Evolutionary conservation across 805 yeast species (phyloP).

Genomic region (Barnettozyma californica): DNA sequence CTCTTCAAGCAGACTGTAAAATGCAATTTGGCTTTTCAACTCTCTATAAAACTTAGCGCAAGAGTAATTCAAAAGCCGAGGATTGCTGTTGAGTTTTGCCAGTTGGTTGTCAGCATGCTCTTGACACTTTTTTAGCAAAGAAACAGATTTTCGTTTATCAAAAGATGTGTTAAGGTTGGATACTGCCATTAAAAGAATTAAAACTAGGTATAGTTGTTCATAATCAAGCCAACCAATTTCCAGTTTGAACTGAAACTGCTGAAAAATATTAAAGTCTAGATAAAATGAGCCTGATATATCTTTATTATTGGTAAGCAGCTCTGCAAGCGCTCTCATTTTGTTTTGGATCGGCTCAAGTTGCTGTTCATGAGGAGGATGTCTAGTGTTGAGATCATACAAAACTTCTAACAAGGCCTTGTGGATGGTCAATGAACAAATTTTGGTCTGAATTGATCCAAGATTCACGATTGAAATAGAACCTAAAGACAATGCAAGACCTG

Average conservation of each 20-base stretch:
- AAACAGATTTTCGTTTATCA: slow-evolving; percentile 19
- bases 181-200: slow-evolving; percentile 11
- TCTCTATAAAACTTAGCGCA: neutral
- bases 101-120: slow-evolving; percentile 4
- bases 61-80: neutral
- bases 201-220: slow-evolving; percentile 5
- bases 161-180: slow-evolving; percentile 13
- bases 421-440: neutral
- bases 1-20: slow-evolving; percentile 15
- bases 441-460: slow-evolving; percentile 1
- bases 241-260: neutral
- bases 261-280: slow-evolving; percentile 2
- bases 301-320: slow-evolving; percentile 1
- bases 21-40: slow-evolving; percentile 4
- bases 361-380: neutral
- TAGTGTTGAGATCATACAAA: neutral
- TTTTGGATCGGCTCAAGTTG: slow-evolving; percentile 1
- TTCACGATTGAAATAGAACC: slow-evolving; percentile 3
- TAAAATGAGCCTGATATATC: neutral
- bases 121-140: slow-evolving; percentile 1
- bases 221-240: slow-evolving; percentile 7
- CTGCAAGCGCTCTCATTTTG: slow-evolving; percentile 6
- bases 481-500: neutral
- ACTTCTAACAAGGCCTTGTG: slow-evolving; percentile 3
- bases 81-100: neutral